Evolutionary conservation across 2,329 filamentous ascomycete species (phyloP), one percentile per base, ranked within the genome.

Genomic region (Colletotrichum navitas): DNA sequence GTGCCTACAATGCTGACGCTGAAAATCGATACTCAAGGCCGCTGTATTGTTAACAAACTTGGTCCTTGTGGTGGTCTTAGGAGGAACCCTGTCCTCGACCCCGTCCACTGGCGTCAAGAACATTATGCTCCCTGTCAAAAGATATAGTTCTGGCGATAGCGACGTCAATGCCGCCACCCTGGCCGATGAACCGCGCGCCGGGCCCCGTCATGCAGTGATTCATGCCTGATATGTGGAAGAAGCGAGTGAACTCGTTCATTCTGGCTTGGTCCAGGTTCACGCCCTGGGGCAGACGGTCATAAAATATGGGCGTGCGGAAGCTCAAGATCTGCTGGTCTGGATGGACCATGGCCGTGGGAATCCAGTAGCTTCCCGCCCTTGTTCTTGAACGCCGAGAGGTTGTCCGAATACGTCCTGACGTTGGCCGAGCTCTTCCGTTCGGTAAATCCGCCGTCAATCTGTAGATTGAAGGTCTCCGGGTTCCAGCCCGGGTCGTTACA

Each of bases 161-260:
- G 1, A 59, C 65, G 32, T 39, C 26, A 26, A 52, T 45, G 0
- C 47, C 54, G 41, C 76, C 56, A 7, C 73, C 63, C 62, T 78
- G 74, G 0, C 81, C 80, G 2, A 82, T 51, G 7, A 74, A 73
- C 74, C 77, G 81, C 0, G 86, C 86, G 1, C 86, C 86, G 1
- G 78, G 79, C 8, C 88, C 87, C 3, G 83, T 82, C 41, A 71
- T 73, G 76, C 87, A 89, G 78, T 89, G 87, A 21, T 78, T 79
- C 84, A 88, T 86, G 0, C 87, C 87, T 0, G 86, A 86, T n/a
- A 89, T 82, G 26, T 79, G 80, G 75, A 89, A 89, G 74, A 85
- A 84, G 0, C 81, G 78, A 77, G 87, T 90, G 76, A 86, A 86
- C 12, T 85, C 82, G 2, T 84, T 85, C 26, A 85, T 60, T 18